These are phyloP conservation scores for Apiospora marii DNA, from an alignment of 2,329 filamentous ascomycete genomes.

Conservation along the genomic window DNA sequence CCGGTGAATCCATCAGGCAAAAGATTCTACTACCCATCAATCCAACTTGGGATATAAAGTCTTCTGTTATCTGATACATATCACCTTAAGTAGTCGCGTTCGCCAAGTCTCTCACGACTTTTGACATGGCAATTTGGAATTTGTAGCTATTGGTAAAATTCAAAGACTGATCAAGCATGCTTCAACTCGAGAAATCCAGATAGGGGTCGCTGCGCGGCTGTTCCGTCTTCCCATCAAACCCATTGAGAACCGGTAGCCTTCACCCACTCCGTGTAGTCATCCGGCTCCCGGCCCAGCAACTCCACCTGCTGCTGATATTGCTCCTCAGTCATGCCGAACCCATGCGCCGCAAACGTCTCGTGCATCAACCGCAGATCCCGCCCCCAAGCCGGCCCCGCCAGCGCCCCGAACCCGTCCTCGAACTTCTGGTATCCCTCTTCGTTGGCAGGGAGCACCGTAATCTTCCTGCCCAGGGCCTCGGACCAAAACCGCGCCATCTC, in stretches of 20 bases:
- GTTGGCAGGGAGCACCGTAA: background rate
- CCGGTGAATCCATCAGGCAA: background rate
- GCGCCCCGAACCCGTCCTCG: conserved; percentile 4
- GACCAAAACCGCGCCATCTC: conserved; percentile 23
- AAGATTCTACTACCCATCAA: background rate
- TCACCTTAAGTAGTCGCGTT: background rate
- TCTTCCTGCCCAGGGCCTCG: conserved; percentile 7
- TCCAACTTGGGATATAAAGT: background rate
- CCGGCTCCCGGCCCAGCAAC: conserved; percentile 21
- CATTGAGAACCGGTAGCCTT: background rate
- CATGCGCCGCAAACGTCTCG: conserved; percentile 14
- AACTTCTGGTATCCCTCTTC: conserved; percentile 18
- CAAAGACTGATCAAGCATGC: background rate
- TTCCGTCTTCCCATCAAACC: background rate
- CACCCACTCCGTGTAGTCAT: conserved; percentile 18
- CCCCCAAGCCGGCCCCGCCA: conserved; percentile 7
- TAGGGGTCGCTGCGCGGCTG: background rate
- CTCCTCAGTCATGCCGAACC: conserved; percentile 20
- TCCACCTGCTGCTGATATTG: conserved; percentile 22
- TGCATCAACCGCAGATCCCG: conserved; percentile 23
- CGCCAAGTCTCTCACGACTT: background rate
- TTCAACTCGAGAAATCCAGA: background rate
- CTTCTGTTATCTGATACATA: background rate
- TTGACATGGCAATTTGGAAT: background rate
- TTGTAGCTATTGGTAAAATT: background rate